phyloP scores from a whole-genome alignment of 768 basidiomycete genomes.

The Lentinus tigrinus region DNA sequence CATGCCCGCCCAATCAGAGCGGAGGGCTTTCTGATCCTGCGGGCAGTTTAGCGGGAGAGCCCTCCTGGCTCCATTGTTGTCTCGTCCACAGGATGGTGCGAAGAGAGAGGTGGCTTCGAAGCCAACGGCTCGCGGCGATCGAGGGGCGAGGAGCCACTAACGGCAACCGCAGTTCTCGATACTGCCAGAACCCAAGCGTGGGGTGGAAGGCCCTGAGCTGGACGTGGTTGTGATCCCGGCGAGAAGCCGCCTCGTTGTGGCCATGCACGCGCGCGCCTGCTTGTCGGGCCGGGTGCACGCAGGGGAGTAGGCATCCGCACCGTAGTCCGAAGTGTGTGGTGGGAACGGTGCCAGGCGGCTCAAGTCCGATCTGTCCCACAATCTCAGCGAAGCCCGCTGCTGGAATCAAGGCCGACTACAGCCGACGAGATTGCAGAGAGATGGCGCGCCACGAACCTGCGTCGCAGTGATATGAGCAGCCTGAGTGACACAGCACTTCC shows the following conservation, averaged over 20 bases:
- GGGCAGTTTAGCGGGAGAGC: neutral
- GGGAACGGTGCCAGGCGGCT: neutral
- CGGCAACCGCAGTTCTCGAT: neutral
- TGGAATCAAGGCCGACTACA: neutral
- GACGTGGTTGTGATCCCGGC: conserved; percentile 1
- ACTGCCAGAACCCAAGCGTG: neutral
- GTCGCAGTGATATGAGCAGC: neutral
- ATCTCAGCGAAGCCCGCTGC: conserved; percentile 3
- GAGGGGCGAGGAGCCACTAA: neutral
- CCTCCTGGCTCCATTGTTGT: neutral
- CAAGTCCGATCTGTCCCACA: neutral
- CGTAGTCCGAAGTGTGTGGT: neutral
- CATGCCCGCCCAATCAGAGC: conserved; percentile 12
- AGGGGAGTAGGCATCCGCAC: neutral
- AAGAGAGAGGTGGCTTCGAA: neutral
- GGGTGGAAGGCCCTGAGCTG: neutral
- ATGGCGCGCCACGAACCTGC: neutral
- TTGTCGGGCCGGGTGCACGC: conserved; percentile 11
- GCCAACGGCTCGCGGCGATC: neutral
- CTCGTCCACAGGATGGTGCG: neutral
- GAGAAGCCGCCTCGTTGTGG: conserved; percentile 12
- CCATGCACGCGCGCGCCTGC: conserved; percentile 6
- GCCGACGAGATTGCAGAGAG: neutral
- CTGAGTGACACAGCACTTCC: neutral
- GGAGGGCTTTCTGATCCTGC: conserved; percentile 10